Evolutionary conservation across 2,329 filamentous ascomycete genomes (phyloP), one percentile per base, ranked within the genome.

Genomic region (Ceratocystis alfenasii): DNA sequence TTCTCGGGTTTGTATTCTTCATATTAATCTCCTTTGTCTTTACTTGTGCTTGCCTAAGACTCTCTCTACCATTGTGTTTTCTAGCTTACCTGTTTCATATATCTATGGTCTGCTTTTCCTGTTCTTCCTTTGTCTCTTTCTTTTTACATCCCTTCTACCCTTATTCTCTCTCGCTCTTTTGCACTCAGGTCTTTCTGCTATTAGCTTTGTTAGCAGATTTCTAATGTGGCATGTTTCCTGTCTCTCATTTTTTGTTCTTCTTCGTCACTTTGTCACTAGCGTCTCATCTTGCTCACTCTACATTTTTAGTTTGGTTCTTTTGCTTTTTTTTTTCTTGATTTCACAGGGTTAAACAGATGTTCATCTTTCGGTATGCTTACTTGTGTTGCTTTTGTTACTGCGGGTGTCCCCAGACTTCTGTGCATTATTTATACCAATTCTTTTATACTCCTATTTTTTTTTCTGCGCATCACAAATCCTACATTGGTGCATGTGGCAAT

Each of bases 241-340:
- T 64, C 25, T 60, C 25, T 20, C 20, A 41, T 59, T 48, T 48
- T 20, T 66, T 44, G 36, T 48, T 64, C 30, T 63, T 60, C n/a
- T 22, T 64, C 53, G 36, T 55, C 50, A 28, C 17, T 46, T 48
- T 36, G 22, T 50, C 25, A 28, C 30, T 5, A 53, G 48, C 48
- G 48, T 28, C 48, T 25, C n/a, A 25, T 53, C 28, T 28, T n/a
- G 5, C 41, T 33, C 10, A 12, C n/a, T 62, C 5, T 62, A 41
- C 10, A 25, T 41, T 20, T 62, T 45, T 45, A 25, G 25, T 62
- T 62, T 62, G 20, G 25, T 33, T 61, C 22, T 41, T 61, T 10
- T 36, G 8, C n/a, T n/a, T 20, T 28, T 20, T 36, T 28, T 36
- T n/a, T n/a, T 41, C 36, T 44, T 36, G 7, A n/a, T 61, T 44